phyloP scores from a whole-genome alignment of 805 yeast genomes.

The Lachancea dasiensis region DNA sequence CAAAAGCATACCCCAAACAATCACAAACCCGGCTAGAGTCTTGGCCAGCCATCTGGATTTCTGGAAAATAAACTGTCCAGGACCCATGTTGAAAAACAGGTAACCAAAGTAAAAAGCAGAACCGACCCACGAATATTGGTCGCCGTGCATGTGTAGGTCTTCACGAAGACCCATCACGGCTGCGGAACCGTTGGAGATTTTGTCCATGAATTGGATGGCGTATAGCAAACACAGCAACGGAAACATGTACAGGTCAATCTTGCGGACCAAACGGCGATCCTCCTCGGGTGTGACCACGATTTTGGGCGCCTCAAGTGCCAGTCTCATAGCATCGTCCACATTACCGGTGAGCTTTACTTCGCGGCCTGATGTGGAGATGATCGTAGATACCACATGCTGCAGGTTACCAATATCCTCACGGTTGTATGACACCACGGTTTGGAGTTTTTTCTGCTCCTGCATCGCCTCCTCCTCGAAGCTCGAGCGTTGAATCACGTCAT shows the following conservation, averaged over 20 bases:
- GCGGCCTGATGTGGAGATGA: slow-evolving; percentile 25
- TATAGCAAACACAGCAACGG: slow-evolving; percentile 47
- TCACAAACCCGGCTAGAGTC: slow-evolving; percentile 41
- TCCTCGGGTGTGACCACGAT: slow-evolving; percentile 30
- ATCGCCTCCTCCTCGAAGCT: background rate
- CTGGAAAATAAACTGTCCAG: slow-evolving; percentile 36
- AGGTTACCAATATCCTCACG: slow-evolving; percentile 10
- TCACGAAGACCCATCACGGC: slow-evolving; percentile 46
- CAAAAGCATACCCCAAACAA: slow-evolving; percentile 59
- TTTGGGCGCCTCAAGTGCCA: slow-evolving; percentile 34
- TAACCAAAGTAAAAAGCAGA: slow-evolving; percentile 62
- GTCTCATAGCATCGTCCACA: slow-evolving; percentile 43
- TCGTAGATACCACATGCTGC: slow-evolving; percentile 13
- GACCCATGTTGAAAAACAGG: slow-evolving; percentile 44
- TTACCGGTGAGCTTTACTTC: slow-evolving; percentile 32
- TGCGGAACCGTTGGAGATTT: slow-evolving; percentile 45
- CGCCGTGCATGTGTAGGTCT: slow-evolving; percentile 40
- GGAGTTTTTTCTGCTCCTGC: slow-evolving; percentile 3
- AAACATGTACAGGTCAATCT: slow-evolving; percentile 45
- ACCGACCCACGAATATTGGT: slow-evolving; percentile 49
- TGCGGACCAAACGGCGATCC: slow-evolving; percentile 37
- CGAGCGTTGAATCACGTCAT: slow-evolving; percentile 4
- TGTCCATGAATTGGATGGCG: slow-evolving; percentile 56
- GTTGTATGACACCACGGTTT: slow-evolving; percentile 9
- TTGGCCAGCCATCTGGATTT: slow-evolving; percentile 49